These are phyloP conservation scores for Coelastrella sp. DNA, from an alignment of 139 green algal genomes.

Conservation along the genomic window DNA sequence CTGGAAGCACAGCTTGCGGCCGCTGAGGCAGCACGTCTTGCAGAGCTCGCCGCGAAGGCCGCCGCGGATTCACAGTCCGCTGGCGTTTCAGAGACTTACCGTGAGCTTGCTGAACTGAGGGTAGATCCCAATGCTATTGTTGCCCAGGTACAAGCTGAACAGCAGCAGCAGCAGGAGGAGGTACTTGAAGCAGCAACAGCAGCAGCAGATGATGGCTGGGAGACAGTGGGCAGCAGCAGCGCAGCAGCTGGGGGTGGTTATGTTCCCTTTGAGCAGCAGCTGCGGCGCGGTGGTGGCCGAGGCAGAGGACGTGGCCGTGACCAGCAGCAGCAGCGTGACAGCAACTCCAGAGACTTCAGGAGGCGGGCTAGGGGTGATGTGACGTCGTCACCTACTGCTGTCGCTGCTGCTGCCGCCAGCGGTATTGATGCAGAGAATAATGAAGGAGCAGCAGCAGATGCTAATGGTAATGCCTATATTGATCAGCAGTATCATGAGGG, in stretches of 20 bases:
- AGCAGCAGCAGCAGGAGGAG: background rate
- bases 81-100: conserved; percentile 41
- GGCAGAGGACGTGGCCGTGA: background rate
- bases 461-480: background rate
- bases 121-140: conserved; percentile 60
- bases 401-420: background rate
- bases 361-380: background rate
- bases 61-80: background rate
- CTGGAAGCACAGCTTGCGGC: background rate
- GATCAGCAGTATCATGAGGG: conserved; percentile 8
- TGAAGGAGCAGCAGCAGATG: background rate
- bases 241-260: background rate
- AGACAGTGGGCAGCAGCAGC: conserved; percentile 28
- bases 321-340: conserved; percentile 17
- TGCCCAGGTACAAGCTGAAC: conserved; percentile 48
- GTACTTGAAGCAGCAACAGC: conserved; percentile 37
- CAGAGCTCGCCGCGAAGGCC: background rate
- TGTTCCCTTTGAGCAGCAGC: conserved; percentile 15
- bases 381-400: background rate
- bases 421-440: no score
- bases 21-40: background rate
- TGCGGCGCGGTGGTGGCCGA: background rate
- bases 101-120: conserved; percentile 43
- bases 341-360: background rate
- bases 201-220: conserved; percentile 30